phyloP scores from a whole-genome alignment of 805 yeast genomes.

The Saccharomycopsis sp. region DNA sequence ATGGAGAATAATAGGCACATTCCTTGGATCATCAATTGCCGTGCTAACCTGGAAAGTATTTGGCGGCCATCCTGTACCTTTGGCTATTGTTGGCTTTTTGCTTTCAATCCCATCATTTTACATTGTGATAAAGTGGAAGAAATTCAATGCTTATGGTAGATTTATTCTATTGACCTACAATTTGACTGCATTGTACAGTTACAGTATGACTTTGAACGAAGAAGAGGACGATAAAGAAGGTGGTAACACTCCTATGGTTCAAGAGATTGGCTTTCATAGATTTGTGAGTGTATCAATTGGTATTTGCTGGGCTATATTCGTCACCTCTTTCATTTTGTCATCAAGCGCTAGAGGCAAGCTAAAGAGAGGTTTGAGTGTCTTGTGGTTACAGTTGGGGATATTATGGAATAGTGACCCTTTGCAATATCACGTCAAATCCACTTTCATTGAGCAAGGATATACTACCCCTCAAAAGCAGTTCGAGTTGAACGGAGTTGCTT shows the following conservation, averaged over 20 bases:
- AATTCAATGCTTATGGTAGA: slow-evolving; percentile 50
- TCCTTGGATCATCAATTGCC: slow-evolving; percentile 59
- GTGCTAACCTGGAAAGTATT: slow-evolving; percentile 48
- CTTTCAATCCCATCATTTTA: slow-evolving; percentile 34
- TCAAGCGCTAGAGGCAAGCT: slow-evolving; percentile 66
- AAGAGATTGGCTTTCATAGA: slow-evolving; percentile 71
- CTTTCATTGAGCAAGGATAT: background rate
- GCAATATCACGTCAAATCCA: slow-evolving; percentile 27
- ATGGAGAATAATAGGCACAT: slow-evolving; percentile 68
- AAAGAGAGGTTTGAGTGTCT: slow-evolving; percentile 51
- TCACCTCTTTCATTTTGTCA: slow-evolving; percentile 61
- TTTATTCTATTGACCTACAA: slow-evolving; percentile 70
- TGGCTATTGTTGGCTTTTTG: slow-evolving; percentile 40
- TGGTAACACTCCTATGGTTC: slow-evolving; percentile 57
- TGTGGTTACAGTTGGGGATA: slow-evolving; percentile 76
- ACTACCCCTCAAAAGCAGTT: background rate
- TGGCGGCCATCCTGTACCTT: slow-evolving; percentile 43
- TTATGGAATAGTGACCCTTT: slow-evolving; percentile 74
- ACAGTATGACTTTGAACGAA: slow-evolving; percentile 52
- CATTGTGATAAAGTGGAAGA: slow-evolving; percentile 61
- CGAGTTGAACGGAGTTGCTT: slow-evolving; percentile 18
- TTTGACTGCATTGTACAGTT: slow-evolving; percentile 68
- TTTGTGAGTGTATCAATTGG: slow-evolving; percentile 66
- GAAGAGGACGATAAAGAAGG: slow-evolving; percentile 53
- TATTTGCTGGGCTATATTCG: slow-evolving; percentile 63